A percentile compares a stretch with the other conserved stretches of the same genome.
Conservation (phyloP, 768 basidiomycete genomes). For the Tulasnella sp. region DNA sequence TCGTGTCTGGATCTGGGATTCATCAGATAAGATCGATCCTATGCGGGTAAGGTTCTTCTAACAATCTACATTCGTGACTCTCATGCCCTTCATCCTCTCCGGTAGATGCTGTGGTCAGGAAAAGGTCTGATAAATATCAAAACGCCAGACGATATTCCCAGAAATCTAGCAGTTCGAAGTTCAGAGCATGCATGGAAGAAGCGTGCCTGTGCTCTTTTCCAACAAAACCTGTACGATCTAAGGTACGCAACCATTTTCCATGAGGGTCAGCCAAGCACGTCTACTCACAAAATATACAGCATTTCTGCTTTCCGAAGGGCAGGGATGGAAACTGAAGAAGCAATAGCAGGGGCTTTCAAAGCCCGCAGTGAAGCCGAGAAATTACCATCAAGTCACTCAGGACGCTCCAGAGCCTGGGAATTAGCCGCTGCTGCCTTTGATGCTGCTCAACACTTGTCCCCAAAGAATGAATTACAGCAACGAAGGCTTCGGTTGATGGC, state of each 20-base stretch:
- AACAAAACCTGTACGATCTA: background rate
- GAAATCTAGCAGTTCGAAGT: background rate
- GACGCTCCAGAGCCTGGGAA: background rate
- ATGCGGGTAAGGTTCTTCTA: constrained; percentile 7
- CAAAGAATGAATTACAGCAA: background rate
- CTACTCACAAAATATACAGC: no score
- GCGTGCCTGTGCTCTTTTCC: constrained; percentile 8
- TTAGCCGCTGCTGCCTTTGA: background rate
- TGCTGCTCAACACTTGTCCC: background rate
- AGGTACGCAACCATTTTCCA: no score
- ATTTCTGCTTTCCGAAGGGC: constrained; percentile 12
- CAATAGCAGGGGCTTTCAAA: background rate
- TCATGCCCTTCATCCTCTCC: background rate
- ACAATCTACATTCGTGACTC: background rate
- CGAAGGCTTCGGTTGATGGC: background rate
- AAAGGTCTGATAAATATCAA: constrained; percentile 3
- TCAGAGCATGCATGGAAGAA: constrained; percentile 6
- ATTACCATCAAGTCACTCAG: background rate
- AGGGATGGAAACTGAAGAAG: no score
- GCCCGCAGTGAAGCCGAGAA: constrained; percentile 1
- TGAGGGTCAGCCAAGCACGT: no score
- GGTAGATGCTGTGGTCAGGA: no score
- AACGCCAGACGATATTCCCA: background rate
- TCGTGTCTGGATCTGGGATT: constrained; percentile 17
- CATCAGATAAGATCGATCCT: background rate